These are phyloP conservation scores for Backusella liffmaniae DNA, from an alignment of 192 early-diverging fungal species.

Conservation along the genomic window DNA sequence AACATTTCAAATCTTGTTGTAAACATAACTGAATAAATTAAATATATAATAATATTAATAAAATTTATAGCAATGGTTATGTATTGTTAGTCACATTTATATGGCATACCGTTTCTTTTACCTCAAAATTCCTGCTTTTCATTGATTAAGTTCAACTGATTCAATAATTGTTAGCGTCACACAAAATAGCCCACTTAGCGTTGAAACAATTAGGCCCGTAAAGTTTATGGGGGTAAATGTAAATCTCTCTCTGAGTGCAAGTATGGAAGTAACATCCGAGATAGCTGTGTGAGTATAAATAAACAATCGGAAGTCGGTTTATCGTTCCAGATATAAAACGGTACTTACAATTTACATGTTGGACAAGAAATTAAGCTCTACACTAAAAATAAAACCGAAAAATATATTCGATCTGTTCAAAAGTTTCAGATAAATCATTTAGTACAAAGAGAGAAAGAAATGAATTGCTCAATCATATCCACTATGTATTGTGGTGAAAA, in stretches of 20 bases:
- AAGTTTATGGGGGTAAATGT: not conserved
- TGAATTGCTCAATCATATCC: no score
- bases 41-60: not conserved
- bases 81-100: no score
- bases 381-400: not conserved
- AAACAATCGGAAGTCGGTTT: not conserved
- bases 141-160: not conserved
- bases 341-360: not conserved
- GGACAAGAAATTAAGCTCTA: not conserved
- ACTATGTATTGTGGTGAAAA: no score
- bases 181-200: conserved; percentile 16
- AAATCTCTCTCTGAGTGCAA: not conserved
- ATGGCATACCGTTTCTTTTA: no score
- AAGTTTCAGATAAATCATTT: no score
- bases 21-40: not conserved
- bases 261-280: not conserved
- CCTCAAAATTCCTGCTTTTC: not conserved
- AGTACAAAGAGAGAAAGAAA: no score
- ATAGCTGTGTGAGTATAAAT: not conserved
- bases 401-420: not conserved
- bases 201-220: conserved; percentile 31
- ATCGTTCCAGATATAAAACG: not conserved
- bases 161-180: not conserved
- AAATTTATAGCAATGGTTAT: no score
- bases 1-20: not conserved